A percentile compares a stretch with the other conserved stretches of the same genome.
Evolutionary conservation across 1,139 yeast genomes (phyloP).

Genomic region (Neolecta irregularis): DNA sequence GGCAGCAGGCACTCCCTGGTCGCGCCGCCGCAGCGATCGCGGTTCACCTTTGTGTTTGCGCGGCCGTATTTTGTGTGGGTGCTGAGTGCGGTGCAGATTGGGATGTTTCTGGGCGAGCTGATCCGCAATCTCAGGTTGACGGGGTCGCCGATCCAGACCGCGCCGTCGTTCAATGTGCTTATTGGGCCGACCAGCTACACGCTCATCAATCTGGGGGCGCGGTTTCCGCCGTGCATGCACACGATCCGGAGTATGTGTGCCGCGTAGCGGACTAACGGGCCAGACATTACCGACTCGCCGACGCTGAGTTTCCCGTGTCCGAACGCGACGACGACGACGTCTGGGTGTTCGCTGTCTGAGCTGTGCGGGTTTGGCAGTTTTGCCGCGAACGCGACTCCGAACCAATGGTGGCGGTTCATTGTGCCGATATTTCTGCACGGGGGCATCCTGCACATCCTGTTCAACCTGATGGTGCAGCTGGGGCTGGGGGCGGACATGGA

Average conservation of each 20-base stretch:
- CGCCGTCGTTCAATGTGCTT: conserved; percentile 68
- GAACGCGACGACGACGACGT: conserved; percentile 40
- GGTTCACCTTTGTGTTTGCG: no score
- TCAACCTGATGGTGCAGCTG: conserved; percentile 48
- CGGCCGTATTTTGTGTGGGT: no score
- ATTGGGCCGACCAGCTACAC: conserved; percentile 57
- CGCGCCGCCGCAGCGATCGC: no score
- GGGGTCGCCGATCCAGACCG: conserved; percentile 52
- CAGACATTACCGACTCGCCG: conserved; percentile 36
- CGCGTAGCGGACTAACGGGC: no score
- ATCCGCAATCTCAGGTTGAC: conserved; percentile 44
- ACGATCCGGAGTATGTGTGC: no score
- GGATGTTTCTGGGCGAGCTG: conserved; percentile 55
- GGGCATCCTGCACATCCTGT: conserved; percentile 53
- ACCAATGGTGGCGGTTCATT: conserved; percentile 58
- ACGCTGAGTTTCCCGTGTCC: conserved; percentile 49
- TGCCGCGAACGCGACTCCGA: conserved; percentile 27
- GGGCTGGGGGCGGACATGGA: conserved; percentile 53
- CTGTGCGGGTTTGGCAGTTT: conserved; percentile 50
- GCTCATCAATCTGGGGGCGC: conserved; percentile 29
- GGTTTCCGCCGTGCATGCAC: conserved; percentile 63
- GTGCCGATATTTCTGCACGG: conserved; percentile 66
- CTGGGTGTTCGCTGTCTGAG: conserved; percentile 40
- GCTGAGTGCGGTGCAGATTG: conserved; percentile 33
- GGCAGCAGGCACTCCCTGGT: no score